Evolutionary conservation across 116 monocot species (phyloP).

Genomic region (Zostera marina): DNA sequence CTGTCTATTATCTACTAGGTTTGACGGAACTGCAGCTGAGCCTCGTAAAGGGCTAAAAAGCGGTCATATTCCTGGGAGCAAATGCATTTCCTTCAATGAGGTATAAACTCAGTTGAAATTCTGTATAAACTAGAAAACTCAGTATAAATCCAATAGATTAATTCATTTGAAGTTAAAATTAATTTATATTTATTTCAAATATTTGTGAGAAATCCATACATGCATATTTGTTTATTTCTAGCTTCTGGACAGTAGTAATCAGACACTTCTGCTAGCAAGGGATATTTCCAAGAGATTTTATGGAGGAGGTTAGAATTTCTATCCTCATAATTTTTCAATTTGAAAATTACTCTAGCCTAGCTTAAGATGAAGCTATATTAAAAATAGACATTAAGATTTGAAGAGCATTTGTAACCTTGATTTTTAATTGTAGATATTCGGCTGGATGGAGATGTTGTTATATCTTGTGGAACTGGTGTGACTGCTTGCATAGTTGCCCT

Average conservation of each 20-base stretch:
- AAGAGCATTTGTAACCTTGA: no score
- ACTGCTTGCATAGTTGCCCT: slow-evolving; percentile 76
- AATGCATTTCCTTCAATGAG: slow-evolving; percentile 86
- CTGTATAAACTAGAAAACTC: no score
- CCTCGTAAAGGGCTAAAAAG: slow-evolving; percentile 83
- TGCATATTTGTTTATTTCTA: slow-evolving; percentile 13
- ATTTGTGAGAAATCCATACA: background rate
- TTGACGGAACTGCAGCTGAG: slow-evolving; percentile 77
- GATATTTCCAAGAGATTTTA: slow-evolving; percentile 62
- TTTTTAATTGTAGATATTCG: slow-evolving; percentile 37
- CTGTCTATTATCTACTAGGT: slow-evolving; percentile 23
- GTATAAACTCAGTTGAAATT: no score
- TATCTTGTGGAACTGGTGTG: slow-evolving; percentile 84
- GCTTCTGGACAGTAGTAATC: slow-evolving; percentile 44
- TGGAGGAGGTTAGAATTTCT: slow-evolving; percentile 28
- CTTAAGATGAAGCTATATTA: no score
- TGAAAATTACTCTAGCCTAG: background rate
- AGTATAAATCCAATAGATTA: no score
- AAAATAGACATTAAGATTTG: no score
- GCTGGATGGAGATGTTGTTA: slow-evolving; percentile 42
- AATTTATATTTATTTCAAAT: no score
- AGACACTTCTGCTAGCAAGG: slow-evolving; percentile 45
- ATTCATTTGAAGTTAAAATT: background rate
- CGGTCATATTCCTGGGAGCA: slow-evolving; percentile 93
- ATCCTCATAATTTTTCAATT: no score